These are phyloP conservation scores for Dioszegia aurantiaca DNA, from an alignment of 768 basidiomycete genomes.

Conservation along the genomic window DNA sequence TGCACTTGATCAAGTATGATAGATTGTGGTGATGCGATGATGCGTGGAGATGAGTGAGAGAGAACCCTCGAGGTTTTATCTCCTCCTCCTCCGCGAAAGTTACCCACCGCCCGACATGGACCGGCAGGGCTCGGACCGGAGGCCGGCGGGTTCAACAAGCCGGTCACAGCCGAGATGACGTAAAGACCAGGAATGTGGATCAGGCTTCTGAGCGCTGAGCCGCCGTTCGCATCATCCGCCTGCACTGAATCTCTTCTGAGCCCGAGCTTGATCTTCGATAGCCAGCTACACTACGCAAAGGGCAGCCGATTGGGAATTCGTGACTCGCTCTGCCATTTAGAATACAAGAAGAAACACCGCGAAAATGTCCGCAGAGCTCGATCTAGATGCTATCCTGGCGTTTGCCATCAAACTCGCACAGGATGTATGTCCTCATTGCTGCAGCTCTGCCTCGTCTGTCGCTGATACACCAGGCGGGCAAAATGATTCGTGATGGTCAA, in stretches of 20 bases:
- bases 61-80: background rate
- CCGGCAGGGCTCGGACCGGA: slow-evolving; percentile 4
- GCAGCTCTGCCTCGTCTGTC: background rate
- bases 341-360: no score
- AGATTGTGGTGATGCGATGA: background rate
- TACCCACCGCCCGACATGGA: no score
- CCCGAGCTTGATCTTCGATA: no score
- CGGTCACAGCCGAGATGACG: slow-evolving; percentile 11
- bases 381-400: slow-evolving; percentile 30
- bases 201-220: background rate
- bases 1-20: no score
- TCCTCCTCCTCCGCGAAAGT: background rate
- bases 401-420: slow-evolving; percentile 32
- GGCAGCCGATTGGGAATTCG: no score
- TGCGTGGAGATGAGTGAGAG: background rate
- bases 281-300: no score
- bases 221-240: no score
- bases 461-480: slow-evolving; percentile 30
- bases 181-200: slow-evolving; percentile 1
- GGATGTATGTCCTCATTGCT: slow-evolving; percentile 16
- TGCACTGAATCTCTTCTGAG: no score
- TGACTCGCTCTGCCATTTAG: no score
- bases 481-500: slow-evolving; percentile 63
- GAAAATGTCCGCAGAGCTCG: slow-evolving; percentile 19
- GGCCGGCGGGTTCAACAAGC: background rate